A percentile compares a stretch with the other conserved stretches of the same genome.
Evolutionary conservation across 129 eudicot species (phyloP).

Genomic region (Arctium lappa): DNA sequence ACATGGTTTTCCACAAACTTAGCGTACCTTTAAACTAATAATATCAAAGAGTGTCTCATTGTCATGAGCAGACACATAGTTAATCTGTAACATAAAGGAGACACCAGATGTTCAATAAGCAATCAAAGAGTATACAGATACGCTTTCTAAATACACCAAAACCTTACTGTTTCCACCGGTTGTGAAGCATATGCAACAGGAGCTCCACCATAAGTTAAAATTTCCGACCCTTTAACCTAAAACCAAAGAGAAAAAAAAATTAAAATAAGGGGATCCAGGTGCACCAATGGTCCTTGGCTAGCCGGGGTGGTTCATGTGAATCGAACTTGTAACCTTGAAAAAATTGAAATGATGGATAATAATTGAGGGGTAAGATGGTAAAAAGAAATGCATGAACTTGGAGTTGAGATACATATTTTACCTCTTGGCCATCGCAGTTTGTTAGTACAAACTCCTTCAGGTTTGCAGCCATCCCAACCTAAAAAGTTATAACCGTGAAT

Average conservation of each 20-base stretch:
- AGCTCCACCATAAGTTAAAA: constrained; percentile 55
- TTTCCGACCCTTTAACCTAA: constrained; percentile 87
- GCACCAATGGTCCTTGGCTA: background rate
- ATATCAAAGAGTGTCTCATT: constrained; percentile 95
- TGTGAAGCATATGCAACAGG: constrained; percentile 77
- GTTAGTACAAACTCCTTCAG: constrained; percentile 75
- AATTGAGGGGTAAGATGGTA: constrained; percentile 1
- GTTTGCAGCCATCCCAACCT: constrained; percentile 95
- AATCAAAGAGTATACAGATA: background rate
- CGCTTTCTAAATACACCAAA: background rate
- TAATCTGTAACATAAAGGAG: constrained; percentile 48
- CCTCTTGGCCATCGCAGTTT: constrained; percentile 77
- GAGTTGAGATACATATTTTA: constrained; percentile 22
- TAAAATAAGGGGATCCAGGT: background rate
- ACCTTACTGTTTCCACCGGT: constrained; percentile 80
- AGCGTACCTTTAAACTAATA: constrained; percentile 72
- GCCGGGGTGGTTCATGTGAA: background rate
- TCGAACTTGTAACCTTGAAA: background rate
- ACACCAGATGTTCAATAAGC: background rate
- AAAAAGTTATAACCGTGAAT: constrained; percentile 9
- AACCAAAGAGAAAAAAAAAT: background rate
- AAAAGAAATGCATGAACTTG: background rate
- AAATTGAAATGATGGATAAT: background rate
- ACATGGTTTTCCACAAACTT: constrained; percentile 1
- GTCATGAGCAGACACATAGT: constrained; percentile 97